These are phyloP conservation scores for Lantana camara DNA, from an alignment of 257 asterid genomes.

Conservation along the genomic window DNA sequence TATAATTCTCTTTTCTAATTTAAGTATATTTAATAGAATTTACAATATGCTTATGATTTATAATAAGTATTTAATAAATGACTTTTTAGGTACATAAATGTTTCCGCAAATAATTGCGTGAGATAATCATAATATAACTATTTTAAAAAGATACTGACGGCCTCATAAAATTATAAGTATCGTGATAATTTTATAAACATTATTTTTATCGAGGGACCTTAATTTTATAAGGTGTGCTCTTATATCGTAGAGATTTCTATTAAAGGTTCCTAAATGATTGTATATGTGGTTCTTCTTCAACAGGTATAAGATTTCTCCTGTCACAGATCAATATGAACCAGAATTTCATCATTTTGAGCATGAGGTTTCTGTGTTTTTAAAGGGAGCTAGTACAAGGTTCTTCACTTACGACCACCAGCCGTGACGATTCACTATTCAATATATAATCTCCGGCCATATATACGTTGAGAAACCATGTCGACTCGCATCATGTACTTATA, in stretches of 20 bases:
- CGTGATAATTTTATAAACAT: no score
- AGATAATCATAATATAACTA: no score
- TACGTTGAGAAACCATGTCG: slow-evolving; percentile 56
- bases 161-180: no score
- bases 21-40: not conserved
- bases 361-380: no score
- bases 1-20: not conserved
- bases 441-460: slow-evolving; percentile 73
- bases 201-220: no score
- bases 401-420: slow-evolving; percentile 67
- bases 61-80: no score
- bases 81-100: no score
- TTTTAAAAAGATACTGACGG: no score
- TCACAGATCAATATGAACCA: slow-evolving; percentile 9
- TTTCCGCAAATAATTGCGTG: no score
- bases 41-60: not conserved
- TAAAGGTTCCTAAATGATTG: slow-evolving; percentile 47
- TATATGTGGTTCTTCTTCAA: slow-evolving; percentile 60
- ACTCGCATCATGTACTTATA: slow-evolving; percentile 65
- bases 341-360: not conserved
- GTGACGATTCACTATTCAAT: slow-evolving; percentile 56
- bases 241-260: slow-evolving; percentile 44
- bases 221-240: slow-evolving; percentile 50
- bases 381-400: no score
- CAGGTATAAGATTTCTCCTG: slow-evolving; percentile 59